Conservation (phyloP, 2,329 filamentous ascomycete genomes). For the Clonostachys sp. region DNA sequence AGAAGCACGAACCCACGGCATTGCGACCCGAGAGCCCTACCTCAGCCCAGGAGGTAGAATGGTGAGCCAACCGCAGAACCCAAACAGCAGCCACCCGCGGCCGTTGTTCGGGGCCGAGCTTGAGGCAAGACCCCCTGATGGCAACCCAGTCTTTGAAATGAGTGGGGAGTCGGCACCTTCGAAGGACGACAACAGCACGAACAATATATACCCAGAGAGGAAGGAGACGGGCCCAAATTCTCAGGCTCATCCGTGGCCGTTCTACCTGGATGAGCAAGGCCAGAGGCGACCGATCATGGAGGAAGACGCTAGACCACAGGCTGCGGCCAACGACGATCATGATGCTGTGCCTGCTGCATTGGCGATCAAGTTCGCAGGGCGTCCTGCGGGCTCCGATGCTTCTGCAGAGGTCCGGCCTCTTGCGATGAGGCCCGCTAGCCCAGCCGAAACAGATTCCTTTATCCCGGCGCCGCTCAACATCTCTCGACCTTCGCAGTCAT, state of each 20-base stretch:
- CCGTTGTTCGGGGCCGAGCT: conserved; percentile 22
- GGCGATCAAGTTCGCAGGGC: no score
- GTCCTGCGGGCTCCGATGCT: not conserved
- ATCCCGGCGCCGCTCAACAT: conserved; percentile 15
- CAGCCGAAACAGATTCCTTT: not conserved
- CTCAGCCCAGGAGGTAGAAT: not conserved
- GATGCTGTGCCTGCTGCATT: no score
- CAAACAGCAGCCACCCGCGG: conserved; percentile 8
- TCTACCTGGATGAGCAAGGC: no score
- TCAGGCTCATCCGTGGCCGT: conserved; percentile 4
- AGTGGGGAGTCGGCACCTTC: conserved; percentile 14
- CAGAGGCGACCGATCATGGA: no score
- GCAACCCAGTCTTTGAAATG: conserved; percentile 22
- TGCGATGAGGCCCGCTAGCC: conserved; percentile 1
- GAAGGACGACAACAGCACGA: conserved; percentile 1
- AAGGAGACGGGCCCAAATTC: conserved; percentile 2
- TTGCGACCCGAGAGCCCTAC: no score
- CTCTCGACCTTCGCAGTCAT: conserved; percentile 11
- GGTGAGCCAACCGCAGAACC: conserved; percentile 7
- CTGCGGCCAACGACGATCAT: no score
- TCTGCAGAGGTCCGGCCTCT: not conserved
- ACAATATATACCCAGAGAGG: not conserved
- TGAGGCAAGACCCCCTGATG: conserved; percentile 14
- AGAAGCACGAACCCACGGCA: no score
- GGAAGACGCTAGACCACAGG: no score